Base-by-base conservation (phyloP, 176 grass and related monocot species). In the Paspalum vaginatum region DNA sequence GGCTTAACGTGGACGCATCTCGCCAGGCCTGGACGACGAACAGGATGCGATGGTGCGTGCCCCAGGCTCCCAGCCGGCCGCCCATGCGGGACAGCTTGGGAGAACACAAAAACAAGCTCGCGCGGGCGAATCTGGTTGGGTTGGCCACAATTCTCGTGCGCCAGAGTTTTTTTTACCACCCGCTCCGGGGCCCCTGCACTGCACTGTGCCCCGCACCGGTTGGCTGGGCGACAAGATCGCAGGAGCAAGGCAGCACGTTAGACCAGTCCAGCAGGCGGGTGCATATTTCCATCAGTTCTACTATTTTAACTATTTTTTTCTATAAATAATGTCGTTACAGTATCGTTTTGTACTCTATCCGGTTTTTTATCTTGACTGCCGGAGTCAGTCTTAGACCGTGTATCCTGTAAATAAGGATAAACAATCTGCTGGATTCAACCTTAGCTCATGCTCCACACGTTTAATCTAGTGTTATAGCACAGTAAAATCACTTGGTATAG, bases 181-280 rank as follows among this genome's bases (percentile, higher is more conserved):
- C 45, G 53, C 14, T 9, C 20, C n/a, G n/a, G n/a, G n/a, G n/a
- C n/a, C n/a, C n/a, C n/a, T n/a, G n/a, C n/a, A n/a, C 2, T 40
- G 70, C 70, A 42, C 53, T 81, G 27, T 43, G 53, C 70, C 39
- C 14, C 3, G 61, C 71, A 24, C 67, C 32, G 11, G 20, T 68
- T 61, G 54, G 70, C 62, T 17, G 68, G 47, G 41, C 22, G 41
- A 37, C 17, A 67, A 24, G 61, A 54, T 67, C 77, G 0, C 77
- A 73, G 76, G 40, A 72, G 68, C 41, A 79, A 73, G 58, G 48
- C 39, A 76, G 68, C 24, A 14, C 68, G 50, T 70, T 70, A 50
- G 68, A n/a, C n/a, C n/a, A n/a, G n/a, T n/a, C n/a, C n/a, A n/a
- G n/a, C n/a, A n/a, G n/a, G n/a, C n/a, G n/a, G n/a, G n/a, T n/a